Percentiles rank a stretch among this genome's conserved stretches.
Conservation (phyloP, 257 asterid genomes). For the Linderniella brevidens region DNA sequence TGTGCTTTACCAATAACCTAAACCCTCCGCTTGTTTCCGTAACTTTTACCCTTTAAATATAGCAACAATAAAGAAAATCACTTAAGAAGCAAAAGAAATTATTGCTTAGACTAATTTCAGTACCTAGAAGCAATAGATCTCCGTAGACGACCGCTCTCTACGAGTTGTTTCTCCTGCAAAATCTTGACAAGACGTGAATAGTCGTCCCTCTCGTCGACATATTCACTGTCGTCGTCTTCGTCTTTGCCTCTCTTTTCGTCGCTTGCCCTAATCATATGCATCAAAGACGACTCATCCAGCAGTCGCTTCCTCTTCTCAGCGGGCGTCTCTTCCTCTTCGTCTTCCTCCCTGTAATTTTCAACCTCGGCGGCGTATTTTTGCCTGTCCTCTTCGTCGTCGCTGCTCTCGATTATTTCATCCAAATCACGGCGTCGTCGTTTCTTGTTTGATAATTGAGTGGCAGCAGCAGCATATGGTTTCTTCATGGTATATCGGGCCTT, state of each 20-base stretch:
- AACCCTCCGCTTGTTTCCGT: conserved; percentile 52
- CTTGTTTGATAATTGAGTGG: too few species aligned
- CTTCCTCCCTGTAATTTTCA: conserved; percentile 1
- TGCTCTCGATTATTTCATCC: conserved; percentile 63
- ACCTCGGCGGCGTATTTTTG: conserved; percentile 17
- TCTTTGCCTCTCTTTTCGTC: conserved; percentile 19
- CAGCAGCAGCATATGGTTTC: too few species aligned
- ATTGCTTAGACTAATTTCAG: background rate
- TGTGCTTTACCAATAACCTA: conserved; percentile 51
- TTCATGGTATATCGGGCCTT: too few species aligned
- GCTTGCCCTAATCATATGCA: conserved; percentile 23
- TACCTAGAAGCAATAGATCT: conserved; percentile 74
- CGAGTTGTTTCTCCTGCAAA: conserved; percentile 81
- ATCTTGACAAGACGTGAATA: conserved; percentile 55
- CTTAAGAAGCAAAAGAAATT: background rate
- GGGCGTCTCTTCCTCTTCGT: conserved; percentile 73
- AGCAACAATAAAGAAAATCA: background rate
- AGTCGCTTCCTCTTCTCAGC: conserved; percentile 64
- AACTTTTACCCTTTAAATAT: conserved; percentile 37
- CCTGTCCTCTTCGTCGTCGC: conserved; percentile 37
- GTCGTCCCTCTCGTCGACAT: conserved; percentile 57
- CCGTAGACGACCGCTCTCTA: conserved; percentile 73
- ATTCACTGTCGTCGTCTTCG: conserved; percentile 23
- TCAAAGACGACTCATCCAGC: conserved; percentile 22
- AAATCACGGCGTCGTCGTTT: too few species aligned